Base-by-base conservation (phyloP, 345 rosid genomes). In the Hibiscus mutabilis region DNA sequence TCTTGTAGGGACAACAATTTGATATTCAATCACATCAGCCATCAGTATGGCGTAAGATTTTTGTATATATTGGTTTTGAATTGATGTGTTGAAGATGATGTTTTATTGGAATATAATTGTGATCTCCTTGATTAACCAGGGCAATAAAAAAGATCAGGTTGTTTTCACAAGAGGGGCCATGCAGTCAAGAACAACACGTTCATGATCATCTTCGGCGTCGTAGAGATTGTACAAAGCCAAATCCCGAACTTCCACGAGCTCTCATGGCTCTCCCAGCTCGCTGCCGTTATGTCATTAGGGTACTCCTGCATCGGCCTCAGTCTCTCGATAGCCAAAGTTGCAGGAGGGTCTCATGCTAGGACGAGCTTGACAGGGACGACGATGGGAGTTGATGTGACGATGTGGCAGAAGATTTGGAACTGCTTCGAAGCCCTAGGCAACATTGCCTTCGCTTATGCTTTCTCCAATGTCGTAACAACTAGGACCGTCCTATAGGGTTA, bases 381-480 rank as follows among this genome's bases (percentile, higher is more conserved):
- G 2, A 73, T 79, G 56, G 81, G 77, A 57, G 74, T 75, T 3
- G 78, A 73, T 10, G 85, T 79, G 46, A 77, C 82, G 40, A 55
- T 47, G 5, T 27, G 83, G 16, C 77, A 86, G 12, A 85, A 81
- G 80, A 62, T 83, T 31, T 87, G 91, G 89, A 77, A 82, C 58
- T 69, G 52, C 61, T 79, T 87, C 11, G 86, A 78, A 79, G 87
- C 89, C 74, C 74, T 85, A 33, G 89, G 87, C 64, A 46, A 85
- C 52, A 81, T 85, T n/a, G 89, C 89, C 24, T 79, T 85, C 52
- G 80, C 89, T 58, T 87, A 80, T 61, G 71, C 80, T 64, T 87
- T 73, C 74, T 73, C 84, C 14, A 71, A 35, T 60, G 73, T 82
- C 60, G n/a, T n/a, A n/a, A n/a, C n/a, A n/a, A n/a, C n/a, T n/a